Base-by-base conservation (phyloP, 2,329 filamentous ascomycete genomes). In the Xylaria multiplex region DNA sequence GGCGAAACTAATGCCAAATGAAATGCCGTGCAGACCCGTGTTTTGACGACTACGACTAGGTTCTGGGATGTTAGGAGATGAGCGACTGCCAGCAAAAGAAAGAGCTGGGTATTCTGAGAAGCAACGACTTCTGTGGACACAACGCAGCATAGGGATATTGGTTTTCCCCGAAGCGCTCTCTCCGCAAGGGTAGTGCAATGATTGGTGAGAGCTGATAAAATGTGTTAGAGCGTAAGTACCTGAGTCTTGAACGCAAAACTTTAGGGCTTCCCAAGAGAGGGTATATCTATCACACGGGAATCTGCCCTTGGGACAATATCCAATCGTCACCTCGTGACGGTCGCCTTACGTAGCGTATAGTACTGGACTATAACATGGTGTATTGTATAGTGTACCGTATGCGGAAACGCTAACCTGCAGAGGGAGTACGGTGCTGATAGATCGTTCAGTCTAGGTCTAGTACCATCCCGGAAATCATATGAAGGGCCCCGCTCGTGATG, bases 401-500 rank as follows among this genome's bases (percentile, higher is more conserved):
- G 48, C 48, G 43, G 40, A 53, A 43, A 11, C 48, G 16, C 57
- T 52, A 52, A 45, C 24, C 22, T 32, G 22, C 14, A 30, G 46
- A 58, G 37, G 46, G 46, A 53, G 27, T 14, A 52, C 19, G 13
- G 48, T 59, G 45, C 37, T n/a, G 24, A 40, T 46, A 50, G 46
- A 62, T 61, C 62, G 22, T 24, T 24, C 30, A 11, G 37, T 49
- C 64, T 24, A 50, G 27, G 27, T 27, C 49, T 3, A 48, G 35
- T 52, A 42, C 8, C 30, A 42, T 43, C 13, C 40, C 27, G 32
- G 49, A 42, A 37, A 56, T 57, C 37, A 58, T 63, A 32, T 54
- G 13, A 56, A n/a, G 24, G 49, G 46, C 57, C 55, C 66, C 63
- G 50, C 58, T 32, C 24, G 42, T 57, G 59, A 68, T 68, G 56